Percentiles rank a stretch among this genome's conserved stretches.
phyloP scores from a whole-genome alignment of 2,329 filamentous ascomycete species.

The Claviceps sp. region DNA sequence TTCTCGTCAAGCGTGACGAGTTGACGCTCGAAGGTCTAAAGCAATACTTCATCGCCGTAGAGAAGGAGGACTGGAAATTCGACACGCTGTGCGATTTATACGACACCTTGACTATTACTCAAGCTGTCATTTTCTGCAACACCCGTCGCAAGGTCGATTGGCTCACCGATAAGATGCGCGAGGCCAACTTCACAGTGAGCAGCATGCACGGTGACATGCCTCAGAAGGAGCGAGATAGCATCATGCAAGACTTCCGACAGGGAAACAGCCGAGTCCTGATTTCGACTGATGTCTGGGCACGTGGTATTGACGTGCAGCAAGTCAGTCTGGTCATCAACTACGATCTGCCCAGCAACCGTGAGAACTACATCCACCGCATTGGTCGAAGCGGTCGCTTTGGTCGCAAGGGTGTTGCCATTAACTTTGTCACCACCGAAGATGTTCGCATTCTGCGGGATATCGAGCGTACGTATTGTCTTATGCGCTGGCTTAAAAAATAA shows the following conservation, averaged over 20 bases:
- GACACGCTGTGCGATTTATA: conserved; percentile 97
- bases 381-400: conserved; percentile 91
- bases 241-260: conserved; percentile 98
- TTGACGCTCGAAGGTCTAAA: conserved; percentile 94
- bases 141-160: conserved; percentile 98
- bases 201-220: conserved; percentile 99
- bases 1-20: conserved; percentile 97
- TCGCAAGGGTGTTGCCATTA: conserved; percentile 97
- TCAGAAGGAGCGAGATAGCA: conserved; percentile 93
- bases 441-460: conserved; percentile 96
- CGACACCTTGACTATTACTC: conserved; percentile 95
- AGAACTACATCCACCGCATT: conserved; percentile 99
- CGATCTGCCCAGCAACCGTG: conserved; percentile 92
- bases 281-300: conserved; percentile 94
- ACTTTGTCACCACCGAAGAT: conserved; percentile 97
- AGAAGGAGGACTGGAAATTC: conserved; percentile 99
- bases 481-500: background rate
- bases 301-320: conserved; percentile 97
- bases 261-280: conserved; percentile 94
- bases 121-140: conserved; percentile 99
- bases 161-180: conserved; percentile 98
- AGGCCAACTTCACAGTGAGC: conserved; percentile 95
- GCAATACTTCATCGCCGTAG: conserved; percentile 98
- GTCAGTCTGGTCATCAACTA: conserved; percentile 99
- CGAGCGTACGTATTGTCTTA: conserved; percentile 51